These are phyloP conservation scores for Botryotinia calthae DNA, from an alignment of 2,329 filamentous ascomycete species.

Conservation along the genomic window DNA sequence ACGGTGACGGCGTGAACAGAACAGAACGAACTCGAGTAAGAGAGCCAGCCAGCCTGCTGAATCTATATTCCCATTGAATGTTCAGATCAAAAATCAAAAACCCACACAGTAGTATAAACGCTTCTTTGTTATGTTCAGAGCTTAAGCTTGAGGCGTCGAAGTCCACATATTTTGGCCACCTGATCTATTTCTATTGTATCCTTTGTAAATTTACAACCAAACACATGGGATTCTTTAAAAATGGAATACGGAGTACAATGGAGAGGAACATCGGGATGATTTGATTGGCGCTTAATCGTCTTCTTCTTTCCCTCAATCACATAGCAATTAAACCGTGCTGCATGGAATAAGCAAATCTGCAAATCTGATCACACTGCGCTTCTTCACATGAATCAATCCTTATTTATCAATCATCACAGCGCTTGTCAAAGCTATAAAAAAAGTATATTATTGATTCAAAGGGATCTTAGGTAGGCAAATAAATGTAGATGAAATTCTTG, in stretches of 20 bases:
- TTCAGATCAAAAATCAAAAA: neutral
- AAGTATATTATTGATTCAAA: neutral
- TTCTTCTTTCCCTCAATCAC: neutral
- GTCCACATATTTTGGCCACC: slow-evolving; percentile 12
- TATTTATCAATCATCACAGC: neutral
- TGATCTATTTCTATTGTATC: neutral
- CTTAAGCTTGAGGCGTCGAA: neutral
- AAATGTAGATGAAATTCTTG: neutral
- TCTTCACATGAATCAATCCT: slow-evolving; percentile 3
- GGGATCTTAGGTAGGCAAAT: neutral
- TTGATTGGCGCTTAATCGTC: slow-evolving; percentile 1
- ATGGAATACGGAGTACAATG: neutral
- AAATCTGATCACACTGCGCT: slow-evolving; percentile 7
- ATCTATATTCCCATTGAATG: neutral
- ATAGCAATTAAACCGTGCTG: neutral
- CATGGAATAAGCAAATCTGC: neutral
- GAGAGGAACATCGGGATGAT: neutral
- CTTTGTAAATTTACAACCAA: slow-evolving; percentile 4
- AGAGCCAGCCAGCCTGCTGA: neutral
- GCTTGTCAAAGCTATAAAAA: slow-evolving; percentile 10
- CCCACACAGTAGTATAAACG: neutral
- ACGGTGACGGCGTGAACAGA: neutral
- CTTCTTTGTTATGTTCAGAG: neutral
- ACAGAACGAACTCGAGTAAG: neutral
- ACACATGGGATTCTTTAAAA: neutral